Evolutionary conservation across 768 basidiomycete species (phyloP), one percentile per base, ranked within the genome.

Genomic region (Boletales sp.): DNA sequence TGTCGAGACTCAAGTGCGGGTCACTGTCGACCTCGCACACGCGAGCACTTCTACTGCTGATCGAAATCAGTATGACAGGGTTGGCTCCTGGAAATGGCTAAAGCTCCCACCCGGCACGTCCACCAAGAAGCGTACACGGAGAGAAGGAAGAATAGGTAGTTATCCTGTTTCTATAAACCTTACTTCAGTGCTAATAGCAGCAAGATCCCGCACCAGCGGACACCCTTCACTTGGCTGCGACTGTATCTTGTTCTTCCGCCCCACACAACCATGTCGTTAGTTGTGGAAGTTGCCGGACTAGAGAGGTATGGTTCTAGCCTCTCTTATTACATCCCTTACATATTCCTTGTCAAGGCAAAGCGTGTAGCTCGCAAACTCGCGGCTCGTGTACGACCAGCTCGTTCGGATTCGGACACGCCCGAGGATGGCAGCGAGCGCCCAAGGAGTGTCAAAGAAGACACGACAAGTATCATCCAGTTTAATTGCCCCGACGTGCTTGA

Each of bases 1-100:
- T 31, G 93, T 95, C n/a, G 93, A 95, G 67, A 95, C 93, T 3
- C 93, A 95, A 74, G 84, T 95, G 43, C 84, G 92, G 62, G 81
- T 94, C 36, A 81, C 85, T 4, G 74, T 95, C 35, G 87, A 92
- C 62, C 74, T 91, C 43, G 86, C 86, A 5, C 81, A 86, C 58
- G 74, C 83, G 19, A 83, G 77, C 58, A 65, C 73, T 6, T 80
- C 84, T 5, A 76, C 80, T 2, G 74, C 75, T 8, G 81, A 87
- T 54, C 79, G 80, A 7, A 66, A 68, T 61, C 82, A 80, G 55
- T 90, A 90, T 57, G 84, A 89, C 58, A 80, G 83, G 35, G 80
- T 95, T 14, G 92, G 90, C n/a, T 86, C 84, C 6, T 95, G 91
- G 90, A 89, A 86, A 63, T 91, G 88, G 84, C 69, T 95, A 27